Base-by-base conservation (phyloP, 73 alveolate genomes). In the Paramecium caudatum region DNA sequence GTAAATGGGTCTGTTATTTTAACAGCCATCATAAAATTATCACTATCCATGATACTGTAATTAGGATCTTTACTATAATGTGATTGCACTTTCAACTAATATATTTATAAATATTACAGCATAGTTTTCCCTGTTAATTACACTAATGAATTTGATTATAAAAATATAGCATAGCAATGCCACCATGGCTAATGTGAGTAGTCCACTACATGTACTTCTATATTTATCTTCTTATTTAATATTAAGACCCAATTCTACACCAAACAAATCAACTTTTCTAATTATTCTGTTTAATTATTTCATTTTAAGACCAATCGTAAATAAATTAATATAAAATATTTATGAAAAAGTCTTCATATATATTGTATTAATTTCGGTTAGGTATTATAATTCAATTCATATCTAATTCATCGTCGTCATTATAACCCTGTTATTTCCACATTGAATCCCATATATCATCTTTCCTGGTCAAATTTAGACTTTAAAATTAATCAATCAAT, bases 191-290 rank as follows among this genome's bases (percentile, higher is more conserved):
- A 55, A 12, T 0, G 80, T 27, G 8, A 43, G 30, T 55, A 55
- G 12, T 55, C 80, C 80, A 21, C 80, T 43, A 55, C 41, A 55
- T 23, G 80, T 43, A 9, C 46, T 55, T 55, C 21, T 55, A 10
- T 19, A 55, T 55, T 23, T 55, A 21, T 55, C 80, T 23, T 55
- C 30, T 55, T 55, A 55, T 21, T 55, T 19, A 37, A 55, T 55
- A 55, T 55, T 55, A 27, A 55, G 30, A 15, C 30, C 30, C 12
- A 55, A 21, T 5, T 55, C 80, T 2, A 55, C 80, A 12, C 80
- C 80, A 55, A 55, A 55, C 46, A 55, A 43, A 55, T 55, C 80
- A 21, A 55, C 23, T 55, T 55, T 27, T 55, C 30, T 55, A 19
- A 55, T 23, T 23, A 17, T 43, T 55, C 30, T 19, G 27, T 55